Percentiles rank a stretch among this genome's conserved stretches.
Evolutionary conservation across 2,329 filamentous ascomycete species (phyloP).

Genomic region (Colletotrichum eremochloae): DNA sequence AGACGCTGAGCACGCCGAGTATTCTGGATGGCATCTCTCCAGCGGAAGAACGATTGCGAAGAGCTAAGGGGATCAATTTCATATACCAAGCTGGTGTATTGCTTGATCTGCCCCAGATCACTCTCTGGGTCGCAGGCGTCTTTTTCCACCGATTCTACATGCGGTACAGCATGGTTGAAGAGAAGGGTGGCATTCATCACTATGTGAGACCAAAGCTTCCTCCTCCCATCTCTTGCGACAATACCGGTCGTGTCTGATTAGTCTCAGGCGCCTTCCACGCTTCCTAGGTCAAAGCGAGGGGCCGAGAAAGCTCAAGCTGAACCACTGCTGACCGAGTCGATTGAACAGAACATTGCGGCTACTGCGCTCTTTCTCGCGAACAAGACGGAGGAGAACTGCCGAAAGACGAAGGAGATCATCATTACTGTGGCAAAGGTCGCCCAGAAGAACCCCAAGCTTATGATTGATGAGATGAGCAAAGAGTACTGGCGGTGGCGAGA

Average conservation of each 20-base stretch:
- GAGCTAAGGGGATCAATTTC: constrained; percentile 95
- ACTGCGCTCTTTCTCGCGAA: constrained; percentile 94
- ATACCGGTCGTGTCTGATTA: constrained; percentile 21
- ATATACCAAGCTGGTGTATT: constrained; percentile 94
- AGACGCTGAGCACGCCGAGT: constrained; percentile 86
- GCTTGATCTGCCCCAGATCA: constrained; percentile 91
- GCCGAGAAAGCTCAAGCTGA: constrained; percentile 26
- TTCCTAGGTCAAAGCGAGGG: constrained; percentile 39
- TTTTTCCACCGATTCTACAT: constrained; percentile 98
- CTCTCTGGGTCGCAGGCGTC: constrained; percentile 89
- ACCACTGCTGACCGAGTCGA: constrained; percentile 35
- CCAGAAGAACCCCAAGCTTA: constrained; percentile 90
- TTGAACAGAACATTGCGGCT: constrained; percentile 80
- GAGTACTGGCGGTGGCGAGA: constrained; percentile 99
- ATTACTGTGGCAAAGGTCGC: constrained; percentile 94
- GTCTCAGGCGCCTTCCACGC: constrained; percentile 34
- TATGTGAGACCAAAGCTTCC: constrained; percentile 72
- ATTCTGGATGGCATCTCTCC: constrained; percentile 84
- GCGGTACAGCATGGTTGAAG: constrained; percentile 83
- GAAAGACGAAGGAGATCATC: constrained; percentile 95
- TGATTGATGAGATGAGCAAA: constrained; percentile 96
- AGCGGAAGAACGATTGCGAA: constrained; percentile 82
- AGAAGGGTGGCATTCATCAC: constrained; percentile 85
- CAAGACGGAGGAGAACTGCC: constrained; percentile 96
- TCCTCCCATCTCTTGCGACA: not conserved